Conservation (phyloP, 352 stramenopile species). For the Phytophthora crassamura region DNA sequence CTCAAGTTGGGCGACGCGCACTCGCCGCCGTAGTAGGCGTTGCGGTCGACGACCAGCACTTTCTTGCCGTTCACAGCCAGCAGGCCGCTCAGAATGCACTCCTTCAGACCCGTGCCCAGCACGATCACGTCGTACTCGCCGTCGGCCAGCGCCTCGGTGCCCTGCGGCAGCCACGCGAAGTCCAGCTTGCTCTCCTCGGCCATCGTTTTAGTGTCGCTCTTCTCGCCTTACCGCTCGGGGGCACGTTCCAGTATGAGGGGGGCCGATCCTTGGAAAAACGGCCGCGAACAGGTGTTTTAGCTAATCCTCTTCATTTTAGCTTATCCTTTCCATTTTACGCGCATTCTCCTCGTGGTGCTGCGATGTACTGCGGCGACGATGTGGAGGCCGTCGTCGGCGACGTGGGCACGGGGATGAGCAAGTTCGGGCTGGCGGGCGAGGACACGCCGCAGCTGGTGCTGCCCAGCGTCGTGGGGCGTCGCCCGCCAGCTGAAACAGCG, state of each 20-base stretch:
- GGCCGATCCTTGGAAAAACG: not conserved
- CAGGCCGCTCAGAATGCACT: slow-evolving; percentile 98
- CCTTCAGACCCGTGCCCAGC: slow-evolving; percentile 99
- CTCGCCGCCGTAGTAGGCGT: slow-evolving; percentile 98
- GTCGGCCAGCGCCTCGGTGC: slow-evolving; percentile 96
- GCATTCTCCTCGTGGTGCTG: too few relatives aligned
- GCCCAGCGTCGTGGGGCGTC: slow-evolving; percentile 69
- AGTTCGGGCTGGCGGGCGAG: slow-evolving; percentile 96
- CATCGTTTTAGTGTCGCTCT: slow-evolving; percentile 37
- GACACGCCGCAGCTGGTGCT: slow-evolving; percentile 93
- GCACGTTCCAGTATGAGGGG: slow-evolving; percentile 27
- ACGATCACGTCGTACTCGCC: slow-evolving; percentile 99
- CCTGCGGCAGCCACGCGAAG: slow-evolving; percentile 95
- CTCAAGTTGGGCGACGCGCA: slow-evolving; percentile 98
- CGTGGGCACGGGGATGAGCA: slow-evolving; percentile 89
- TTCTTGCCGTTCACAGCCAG: slow-evolving; percentile 95
- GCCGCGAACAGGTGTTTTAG: too few relatives aligned
- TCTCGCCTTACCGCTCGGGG: slow-evolving; percentile 4
- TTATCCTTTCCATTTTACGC: too few relatives aligned
- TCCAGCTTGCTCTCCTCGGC: slow-evolving; percentile 75
- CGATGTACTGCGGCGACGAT: slow-evolving; percentile 97
- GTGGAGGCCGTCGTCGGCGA: slow-evolving; percentile 96
- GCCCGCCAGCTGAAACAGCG: slow-evolving; percentile 10
- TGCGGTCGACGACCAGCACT: slow-evolving; percentile 98
- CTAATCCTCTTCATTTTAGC: too few relatives aligned